These are phyloP conservation scores for Aspergillus campestris DNA, from an alignment of 495 filamentous ascomycete species.

Conservation along the genomic window DNA sequence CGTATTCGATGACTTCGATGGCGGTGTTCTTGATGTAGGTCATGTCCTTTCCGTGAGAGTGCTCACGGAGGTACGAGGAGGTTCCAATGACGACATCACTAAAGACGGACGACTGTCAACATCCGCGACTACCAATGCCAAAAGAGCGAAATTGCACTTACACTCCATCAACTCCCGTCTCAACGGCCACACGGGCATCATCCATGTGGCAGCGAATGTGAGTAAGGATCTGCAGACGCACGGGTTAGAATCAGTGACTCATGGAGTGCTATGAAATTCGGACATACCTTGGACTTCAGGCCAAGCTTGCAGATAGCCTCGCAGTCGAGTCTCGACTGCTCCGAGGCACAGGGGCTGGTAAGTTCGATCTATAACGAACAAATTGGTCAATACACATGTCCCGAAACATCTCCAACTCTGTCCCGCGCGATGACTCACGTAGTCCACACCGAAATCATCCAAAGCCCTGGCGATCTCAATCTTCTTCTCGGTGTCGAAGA, in stretches of 20 bases:
- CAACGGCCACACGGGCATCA: slow-evolving; percentile 80
- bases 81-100: slow-evolving; percentile 92
- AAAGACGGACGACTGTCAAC: slow-evolving; percentile 3
- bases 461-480: slow-evolving; percentile 68
- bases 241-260: no score
- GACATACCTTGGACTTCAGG: slow-evolving; percentile 62
- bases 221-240: slow-evolving; percentile 47
- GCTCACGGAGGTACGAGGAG: slow-evolving; percentile 80
- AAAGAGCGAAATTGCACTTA: slow-evolving; percentile 22
- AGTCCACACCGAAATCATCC: slow-evolving; percentile 89
- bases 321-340: slow-evolving; percentile 73
- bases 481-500: slow-evolving; percentile 85
- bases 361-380: slow-evolving; percentile 54
- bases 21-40: slow-evolving; percentile 84
- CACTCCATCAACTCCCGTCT: slow-evolving; percentile 72
- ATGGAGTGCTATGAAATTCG: not conserved
- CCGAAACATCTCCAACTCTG: not conserved
- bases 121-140: not conserved
- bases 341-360: slow-evolving; percentile 70
- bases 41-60: slow-evolving; percentile 94
- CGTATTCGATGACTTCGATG: slow-evolving; percentile 87
- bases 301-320: slow-evolving; percentile 89
- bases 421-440: slow-evolving; percentile 47
- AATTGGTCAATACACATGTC: slow-evolving; percentile 11
- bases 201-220: slow-evolving; percentile 94